A percentile compares a stretch with the other conserved stretches of the same genome.
Evolutionary conservation across 208 protist species (phyloP).

Genomic region (Vickermania ingenoplastis): DNA sequence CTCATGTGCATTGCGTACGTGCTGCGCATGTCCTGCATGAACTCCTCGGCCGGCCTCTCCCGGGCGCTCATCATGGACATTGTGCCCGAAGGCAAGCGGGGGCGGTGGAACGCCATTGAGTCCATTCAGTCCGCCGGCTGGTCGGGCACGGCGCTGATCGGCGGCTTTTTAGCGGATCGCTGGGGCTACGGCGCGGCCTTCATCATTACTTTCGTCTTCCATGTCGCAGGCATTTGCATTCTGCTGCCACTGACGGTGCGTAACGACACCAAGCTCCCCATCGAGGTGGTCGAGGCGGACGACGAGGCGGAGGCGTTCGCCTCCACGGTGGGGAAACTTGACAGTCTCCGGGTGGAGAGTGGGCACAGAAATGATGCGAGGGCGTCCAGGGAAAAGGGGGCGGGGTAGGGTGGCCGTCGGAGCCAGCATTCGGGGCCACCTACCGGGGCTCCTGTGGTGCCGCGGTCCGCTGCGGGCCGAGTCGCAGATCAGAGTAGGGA

Average conservation of each 20-base stretch:
- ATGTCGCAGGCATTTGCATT: conserved; percentile 20
- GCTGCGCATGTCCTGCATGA: conserved; percentile 48
- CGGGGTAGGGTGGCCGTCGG: too few species aligned
- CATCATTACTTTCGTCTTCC: conserved; percentile 65
- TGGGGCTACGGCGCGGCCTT: conserved; percentile 53
- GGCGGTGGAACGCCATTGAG: conserved; percentile 62
- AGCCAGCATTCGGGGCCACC: too few species aligned
- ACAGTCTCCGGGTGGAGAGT: too few species aligned
- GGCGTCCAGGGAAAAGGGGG: too few species aligned
- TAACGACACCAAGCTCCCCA: conserved; percentile 37
- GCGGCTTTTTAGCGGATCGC: conserved; percentile 46
- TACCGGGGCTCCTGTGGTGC: too few species aligned
- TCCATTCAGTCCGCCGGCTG: conserved; percentile 54
- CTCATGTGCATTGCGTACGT: conserved; percentile 52
- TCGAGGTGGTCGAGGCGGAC: conserved; percentile 21
- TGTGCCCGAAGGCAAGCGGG: conserved; percentile 28
- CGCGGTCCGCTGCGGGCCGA: too few species aligned
- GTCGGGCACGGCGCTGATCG: conserved; percentile 55
- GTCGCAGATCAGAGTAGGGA: too few species aligned
- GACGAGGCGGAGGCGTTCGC: conserved; percentile 8
- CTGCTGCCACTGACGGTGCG: conserved; percentile 35
- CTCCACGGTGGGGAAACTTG: too few species aligned
- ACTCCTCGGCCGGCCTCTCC: conserved; percentile 41
- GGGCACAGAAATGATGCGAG: too few species aligned
- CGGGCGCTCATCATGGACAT: conserved; percentile 66